Conservation (phyloP, 352 stramenopile genomes). For the Thalassiosira hispida region DNA sequence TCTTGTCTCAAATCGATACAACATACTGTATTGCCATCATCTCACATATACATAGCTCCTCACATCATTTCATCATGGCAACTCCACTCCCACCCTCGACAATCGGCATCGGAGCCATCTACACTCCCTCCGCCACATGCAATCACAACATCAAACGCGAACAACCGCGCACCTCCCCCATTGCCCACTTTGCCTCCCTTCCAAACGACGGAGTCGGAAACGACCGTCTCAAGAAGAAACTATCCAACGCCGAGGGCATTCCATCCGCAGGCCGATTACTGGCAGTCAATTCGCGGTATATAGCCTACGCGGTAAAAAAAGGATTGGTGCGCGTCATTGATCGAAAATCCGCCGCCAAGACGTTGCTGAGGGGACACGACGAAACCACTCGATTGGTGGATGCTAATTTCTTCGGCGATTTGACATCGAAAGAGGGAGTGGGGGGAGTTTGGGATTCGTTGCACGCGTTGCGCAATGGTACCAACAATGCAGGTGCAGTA, state of each 20-base stretch:
- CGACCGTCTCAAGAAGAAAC: constrained; percentile 17
- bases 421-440: constrained; percentile 11
- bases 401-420: constrained; percentile 40
- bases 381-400: constrained; percentile 41
- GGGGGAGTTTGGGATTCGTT: constrained; percentile 18
- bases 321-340: constrained; percentile 83
- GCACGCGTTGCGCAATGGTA: neutral
- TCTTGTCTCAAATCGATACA: too few relatives aligned
- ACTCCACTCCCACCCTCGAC: constrained; percentile 15
- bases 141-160: neutral
- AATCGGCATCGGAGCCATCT: neutral
- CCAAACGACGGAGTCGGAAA: constrained; percentile 67
- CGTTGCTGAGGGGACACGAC: constrained; percentile 68
- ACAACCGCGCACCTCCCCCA: constrained; percentile 33
- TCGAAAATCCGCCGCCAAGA: constrained; percentile 52
- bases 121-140: constrained; percentile 3
- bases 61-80: constrained; percentile 17
- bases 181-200: constrained; percentile 66
- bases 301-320: constrained; percentile 83
- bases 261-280: constrained; percentile 50
- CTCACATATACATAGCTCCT: too few relatives aligned
- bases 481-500: neutral
- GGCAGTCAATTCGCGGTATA: constrained; percentile 76
- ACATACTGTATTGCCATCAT: too few relatives aligned
- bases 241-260: neutral